A percentile compares a stretch with the other conserved stretches of the same genome.
These are phyloP conservation scores for Suillus brevipes DNA, from an alignment of 768 basidiomycete species.

Conservation along the genomic window DNA sequence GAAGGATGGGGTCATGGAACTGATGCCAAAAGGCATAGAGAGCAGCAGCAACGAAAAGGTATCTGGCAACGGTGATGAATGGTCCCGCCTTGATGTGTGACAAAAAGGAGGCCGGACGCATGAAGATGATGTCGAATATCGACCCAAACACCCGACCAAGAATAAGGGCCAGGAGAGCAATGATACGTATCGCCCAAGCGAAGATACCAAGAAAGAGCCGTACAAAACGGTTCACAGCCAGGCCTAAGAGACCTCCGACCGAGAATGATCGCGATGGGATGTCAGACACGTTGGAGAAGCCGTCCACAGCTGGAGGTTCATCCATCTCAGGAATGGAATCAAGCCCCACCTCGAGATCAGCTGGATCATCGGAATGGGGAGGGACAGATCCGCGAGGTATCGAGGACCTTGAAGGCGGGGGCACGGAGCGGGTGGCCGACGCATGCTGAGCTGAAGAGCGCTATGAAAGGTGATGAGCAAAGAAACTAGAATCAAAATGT, in stretches of 20 bases:
- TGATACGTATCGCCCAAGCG: constrained; percentile 22
- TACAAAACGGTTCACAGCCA: constrained; percentile 38
- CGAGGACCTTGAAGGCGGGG: constrained; percentile 38
- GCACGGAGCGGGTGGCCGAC: constrained; percentile 41
- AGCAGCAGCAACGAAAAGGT: constrained; percentile 42
- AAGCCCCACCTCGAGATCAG: constrained; percentile 52
- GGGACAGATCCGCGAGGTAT: constrained; percentile 43
- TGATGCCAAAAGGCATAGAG: constrained; percentile 46
- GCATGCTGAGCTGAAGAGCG: constrained; percentile 29
- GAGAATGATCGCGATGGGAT: constrained; percentile 35
- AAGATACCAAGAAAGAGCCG: constrained; percentile 33
- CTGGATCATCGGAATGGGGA: constrained; percentile 35
- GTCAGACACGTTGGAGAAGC: constrained; percentile 25
- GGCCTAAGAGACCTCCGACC: constrained; percentile 47
- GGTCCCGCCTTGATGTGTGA: constrained; percentile 34
- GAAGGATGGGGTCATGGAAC: constrained; percentile 38
- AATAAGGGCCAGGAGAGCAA: constrained; percentile 41
- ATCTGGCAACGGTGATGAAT: constrained; percentile 38
- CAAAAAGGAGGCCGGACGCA: constrained; percentile 47
- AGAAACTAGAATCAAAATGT: constrained; percentile 22
- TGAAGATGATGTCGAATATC: constrained; percentile 46
- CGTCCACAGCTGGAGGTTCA: constrained; percentile 41
- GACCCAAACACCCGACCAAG: constrained; percentile 52
- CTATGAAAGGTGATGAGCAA: constrained; percentile 16
- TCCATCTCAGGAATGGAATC: constrained; percentile 67